phyloP scores from a whole-genome alignment of 2,329 filamentous ascomycete genomes.

The Magnaporthiopsis poae region DNA sequence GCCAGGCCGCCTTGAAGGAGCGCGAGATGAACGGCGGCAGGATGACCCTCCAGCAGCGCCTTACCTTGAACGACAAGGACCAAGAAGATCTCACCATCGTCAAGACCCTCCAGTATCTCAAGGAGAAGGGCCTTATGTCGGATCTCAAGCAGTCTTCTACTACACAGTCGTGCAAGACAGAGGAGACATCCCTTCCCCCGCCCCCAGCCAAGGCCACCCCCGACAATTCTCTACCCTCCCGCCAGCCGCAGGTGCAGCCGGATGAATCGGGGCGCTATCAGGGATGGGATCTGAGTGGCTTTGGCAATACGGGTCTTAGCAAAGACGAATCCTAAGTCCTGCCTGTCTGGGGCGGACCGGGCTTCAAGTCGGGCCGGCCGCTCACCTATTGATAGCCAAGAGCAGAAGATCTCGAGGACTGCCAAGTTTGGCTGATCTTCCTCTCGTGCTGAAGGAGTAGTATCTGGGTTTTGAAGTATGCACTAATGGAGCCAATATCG shows the following conservation, averaged over 20 bases:
- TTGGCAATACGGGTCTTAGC: slow-evolving; percentile 30
- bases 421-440: not conserved
- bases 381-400: not conserved
- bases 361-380: not conserved
- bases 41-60: slow-evolving; percentile 55
- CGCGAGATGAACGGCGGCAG: slow-evolving; percentile 55
- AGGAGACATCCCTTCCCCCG: slow-evolving; percentile 11
- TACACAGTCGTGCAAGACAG: slow-evolving; percentile 10
- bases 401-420: not conserved
- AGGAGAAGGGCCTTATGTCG: slow-evolving; percentile 46
- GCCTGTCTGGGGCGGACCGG: not conserved
- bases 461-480: not conserved
- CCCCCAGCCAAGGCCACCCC: slow-evolving; percentile 17
- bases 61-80: slow-evolving; percentile 58
- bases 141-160: not conserved
- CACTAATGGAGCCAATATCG: not conserved
- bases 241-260: slow-evolving; percentile 20
- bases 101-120: slow-evolving; percentile 55
- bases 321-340: slow-evolving; percentile 17
- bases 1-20: slow-evolving; percentile 54
- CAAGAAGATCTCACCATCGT: slow-evolving; percentile 58
- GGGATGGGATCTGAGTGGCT: slow-evolving; percentile 30
- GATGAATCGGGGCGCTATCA: slow-evolving; percentile 22
- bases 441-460: not conserved
- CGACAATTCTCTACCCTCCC: slow-evolving; percentile 19